Evolutionary conservation across 371 early-diverging fungal species (phyloP).

Genomic region (Thermomucor indicae-seudaticae): DNA sequence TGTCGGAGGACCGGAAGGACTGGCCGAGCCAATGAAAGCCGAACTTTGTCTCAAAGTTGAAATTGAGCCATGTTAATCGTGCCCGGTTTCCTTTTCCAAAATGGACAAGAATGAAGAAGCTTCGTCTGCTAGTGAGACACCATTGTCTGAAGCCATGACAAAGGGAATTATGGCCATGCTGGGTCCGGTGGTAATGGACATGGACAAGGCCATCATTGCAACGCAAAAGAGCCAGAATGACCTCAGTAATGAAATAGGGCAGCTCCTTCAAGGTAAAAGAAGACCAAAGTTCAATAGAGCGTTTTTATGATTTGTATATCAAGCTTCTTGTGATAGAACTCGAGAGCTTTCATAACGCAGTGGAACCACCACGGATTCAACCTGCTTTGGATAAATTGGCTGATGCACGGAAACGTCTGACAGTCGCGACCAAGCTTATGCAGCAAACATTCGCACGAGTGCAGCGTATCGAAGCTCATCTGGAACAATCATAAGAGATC

Average conservation of each 20-base stretch:
- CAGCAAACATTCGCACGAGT: constrained; percentile 48
- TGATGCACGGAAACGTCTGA: constrained; percentile 45
- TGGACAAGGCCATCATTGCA: constrained; percentile 49
- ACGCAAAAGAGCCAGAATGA: constrained; percentile 51
- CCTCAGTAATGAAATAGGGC: constrained; percentile 55
- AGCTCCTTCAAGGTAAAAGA: constrained; percentile 46
- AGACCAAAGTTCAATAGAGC: background rate
- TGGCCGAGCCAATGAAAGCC: too few species aligned
- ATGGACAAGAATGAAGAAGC: too few species aligned
- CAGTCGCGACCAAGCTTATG: constrained; percentile 38
- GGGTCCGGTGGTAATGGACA: constrained; percentile 47
- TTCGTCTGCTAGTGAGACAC: too few species aligned
- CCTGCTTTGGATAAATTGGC: constrained; percentile 44
- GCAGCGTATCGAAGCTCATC: constrained; percentile 29
- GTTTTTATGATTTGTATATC: background rate
- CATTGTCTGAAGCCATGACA: constrained; percentile 7
- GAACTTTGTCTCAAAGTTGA: too few species aligned
- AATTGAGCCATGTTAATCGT: too few species aligned
- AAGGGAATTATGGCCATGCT: constrained; percentile 43
- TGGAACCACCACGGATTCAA: constrained; percentile 52
- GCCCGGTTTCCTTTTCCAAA: too few species aligned
- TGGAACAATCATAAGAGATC: background rate
- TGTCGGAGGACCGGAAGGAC: too few species aligned
- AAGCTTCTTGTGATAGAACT: constrained; percentile 22
- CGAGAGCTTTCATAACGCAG: constrained; percentile 45